A percentile compares a stretch with the other conserved stretches of the same genome.
These are phyloP conservation scores for Debaryomyces nepalensis DNA, from an alignment of 1,139 yeast genomes.

Conservation along the genomic window DNA sequence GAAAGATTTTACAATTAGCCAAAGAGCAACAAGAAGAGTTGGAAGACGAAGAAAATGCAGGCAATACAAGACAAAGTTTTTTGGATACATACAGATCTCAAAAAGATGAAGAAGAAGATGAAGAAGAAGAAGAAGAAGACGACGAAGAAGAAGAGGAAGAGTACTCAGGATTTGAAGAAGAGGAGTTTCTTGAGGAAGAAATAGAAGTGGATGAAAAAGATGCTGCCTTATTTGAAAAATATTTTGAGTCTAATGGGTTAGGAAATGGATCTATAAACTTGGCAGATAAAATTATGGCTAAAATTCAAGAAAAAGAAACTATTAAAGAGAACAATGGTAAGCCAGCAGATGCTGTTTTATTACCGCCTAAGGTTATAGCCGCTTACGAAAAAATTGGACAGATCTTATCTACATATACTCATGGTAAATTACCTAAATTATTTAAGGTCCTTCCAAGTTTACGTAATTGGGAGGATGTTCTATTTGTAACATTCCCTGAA, in stretches of 20 bases:
- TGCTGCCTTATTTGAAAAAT: slow-evolving; percentile 70
- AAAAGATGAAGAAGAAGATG: slow-evolving; percentile 36
- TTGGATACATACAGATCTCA: slow-evolving; percentile 31
- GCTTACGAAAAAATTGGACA: slow-evolving; percentile 93
- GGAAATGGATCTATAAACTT: slow-evolving; percentile 61
- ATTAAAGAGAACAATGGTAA: slow-evolving; percentile 28
- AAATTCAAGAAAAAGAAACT: slow-evolving; percentile 74
- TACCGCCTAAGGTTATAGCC: slow-evolving; percentile 94
- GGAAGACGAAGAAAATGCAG: slow-evolving; percentile 59
- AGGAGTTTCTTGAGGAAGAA: slow-evolving; percentile 57
- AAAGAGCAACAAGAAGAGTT: slow-evolving; percentile 91
- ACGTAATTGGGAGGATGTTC: slow-evolving; percentile 92
- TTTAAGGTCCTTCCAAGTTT: slow-evolving; percentile 93
- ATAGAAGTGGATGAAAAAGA: slow-evolving; percentile 71
- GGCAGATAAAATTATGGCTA: slow-evolving; percentile 92
- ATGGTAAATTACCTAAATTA: slow-evolving; percentile 93
- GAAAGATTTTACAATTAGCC: slow-evolving; percentile 87
- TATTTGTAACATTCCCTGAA: slow-evolving; percentile 90
- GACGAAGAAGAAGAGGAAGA: slow-evolving; percentile 44
- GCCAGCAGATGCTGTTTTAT: slow-evolving; percentile 59
- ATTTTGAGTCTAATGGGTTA: slow-evolving; percentile 48
- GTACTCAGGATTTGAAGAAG: slow-evolving; percentile 55
- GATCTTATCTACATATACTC: slow-evolving; percentile 86
- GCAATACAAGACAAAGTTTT: slow-evolving; percentile 23
- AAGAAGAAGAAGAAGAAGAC: slow-evolving; percentile 40